Evolutionary conservation across 352 stramenopile genomes (phyloP).

Genomic region (Phytophthora ramorum): DNA sequence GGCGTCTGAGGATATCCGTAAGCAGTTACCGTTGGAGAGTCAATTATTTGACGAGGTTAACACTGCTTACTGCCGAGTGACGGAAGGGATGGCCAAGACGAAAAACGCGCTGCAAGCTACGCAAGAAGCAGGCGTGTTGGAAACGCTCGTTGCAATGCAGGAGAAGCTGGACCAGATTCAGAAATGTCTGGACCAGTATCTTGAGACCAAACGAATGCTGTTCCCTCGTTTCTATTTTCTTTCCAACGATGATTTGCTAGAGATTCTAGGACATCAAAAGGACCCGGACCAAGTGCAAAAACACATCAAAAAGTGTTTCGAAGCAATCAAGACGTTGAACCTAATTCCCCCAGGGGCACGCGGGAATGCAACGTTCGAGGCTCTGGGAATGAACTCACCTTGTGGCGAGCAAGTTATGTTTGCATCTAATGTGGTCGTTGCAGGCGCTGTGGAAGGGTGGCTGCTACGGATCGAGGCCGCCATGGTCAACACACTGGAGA

Average conservation of each 20-base stretch:
- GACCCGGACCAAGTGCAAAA: conserved; percentile 91
- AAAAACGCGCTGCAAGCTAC: conserved; percentile 82
- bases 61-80: conserved; percentile 75
- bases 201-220: conserved; percentile 89
- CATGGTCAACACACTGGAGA: conserved; percentile 88
- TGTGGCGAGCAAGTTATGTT: conserved; percentile 90
- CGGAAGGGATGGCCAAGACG: conserved; percentile 74
- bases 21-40: conserved; percentile 91
- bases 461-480: conserved; percentile 82
- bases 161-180: conserved; percentile 90
- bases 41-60: conserved; percentile 91
- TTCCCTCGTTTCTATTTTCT: conserved; percentile 91
- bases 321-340: conserved; percentile 87
- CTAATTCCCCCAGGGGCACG: conserved; percentile 69
- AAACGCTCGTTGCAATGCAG: conserved; percentile 82
- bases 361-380: conserved; percentile 89
- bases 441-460: conserved; percentile 93
- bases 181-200: conserved; percentile 88
- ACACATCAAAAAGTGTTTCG: conserved; percentile 94
- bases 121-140: conserved; percentile 61
- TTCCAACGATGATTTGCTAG: conserved; percentile 89
- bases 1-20: conserved; percentile 94
- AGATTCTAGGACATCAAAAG: conserved; percentile 89
- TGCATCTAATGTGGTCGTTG: conserved; percentile 86
- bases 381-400: conserved; percentile 89